These are phyloP conservation scores for Nemania sp. DNA, from an alignment of 2,329 filamentous ascomycete species.

Conservation along the genomic window DNA sequence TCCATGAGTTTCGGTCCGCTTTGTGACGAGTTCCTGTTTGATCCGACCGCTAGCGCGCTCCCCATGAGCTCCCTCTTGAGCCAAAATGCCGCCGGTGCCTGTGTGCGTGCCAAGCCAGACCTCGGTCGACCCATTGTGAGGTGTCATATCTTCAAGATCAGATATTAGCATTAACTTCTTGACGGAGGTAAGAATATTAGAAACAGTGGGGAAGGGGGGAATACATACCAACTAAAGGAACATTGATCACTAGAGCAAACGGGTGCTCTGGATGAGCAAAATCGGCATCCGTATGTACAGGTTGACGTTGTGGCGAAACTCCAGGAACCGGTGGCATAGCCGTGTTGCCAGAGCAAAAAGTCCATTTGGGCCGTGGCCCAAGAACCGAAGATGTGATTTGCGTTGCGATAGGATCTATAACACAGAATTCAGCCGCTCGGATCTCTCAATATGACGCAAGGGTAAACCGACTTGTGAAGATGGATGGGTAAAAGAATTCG, in stretches of 20 bases:
- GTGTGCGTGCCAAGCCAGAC: slow-evolving; percentile 62
- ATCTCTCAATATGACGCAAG: slow-evolving; percentile 23
- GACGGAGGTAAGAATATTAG: no score
- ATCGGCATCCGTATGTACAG: slow-evolving; percentile 63
- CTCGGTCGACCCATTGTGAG: slow-evolving; percentile 59
- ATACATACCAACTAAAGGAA: slow-evolving; percentile 49
- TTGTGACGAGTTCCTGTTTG: slow-evolving; percentile 44
- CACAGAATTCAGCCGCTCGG: neutral
- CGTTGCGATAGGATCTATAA: slow-evolving; percentile 55
- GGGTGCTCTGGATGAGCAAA: slow-evolving; percentile 58
- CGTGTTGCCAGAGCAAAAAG: slow-evolving; percentile 61
- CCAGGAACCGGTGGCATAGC: slow-evolving; percentile 55
- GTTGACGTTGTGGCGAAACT: slow-evolving; percentile 49
- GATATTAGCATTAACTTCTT: no score
- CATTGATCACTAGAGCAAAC: slow-evolving; percentile 59
- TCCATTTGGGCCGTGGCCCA: slow-evolving; percentile 58
- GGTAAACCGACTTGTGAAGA: slow-evolving; percentile 54
- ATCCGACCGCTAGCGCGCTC: slow-evolving; percentile 57
- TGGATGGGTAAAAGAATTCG: slow-evolving; percentile 51
- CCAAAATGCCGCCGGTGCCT: slow-evolving; percentile 35
- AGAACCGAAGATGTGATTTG: slow-evolving; percentile 59
- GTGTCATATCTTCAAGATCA: slow-evolving; percentile 43
- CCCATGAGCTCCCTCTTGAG: slow-evolving; percentile 54
- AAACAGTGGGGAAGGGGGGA: neutral
- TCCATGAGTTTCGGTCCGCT: slow-evolving; percentile 40